Percentiles rank a stretch among this genome's conserved stretches.
Conservation (phyloP, 2,329 filamentous ascomycete species). For the Cytospora leucostoma region DNA sequence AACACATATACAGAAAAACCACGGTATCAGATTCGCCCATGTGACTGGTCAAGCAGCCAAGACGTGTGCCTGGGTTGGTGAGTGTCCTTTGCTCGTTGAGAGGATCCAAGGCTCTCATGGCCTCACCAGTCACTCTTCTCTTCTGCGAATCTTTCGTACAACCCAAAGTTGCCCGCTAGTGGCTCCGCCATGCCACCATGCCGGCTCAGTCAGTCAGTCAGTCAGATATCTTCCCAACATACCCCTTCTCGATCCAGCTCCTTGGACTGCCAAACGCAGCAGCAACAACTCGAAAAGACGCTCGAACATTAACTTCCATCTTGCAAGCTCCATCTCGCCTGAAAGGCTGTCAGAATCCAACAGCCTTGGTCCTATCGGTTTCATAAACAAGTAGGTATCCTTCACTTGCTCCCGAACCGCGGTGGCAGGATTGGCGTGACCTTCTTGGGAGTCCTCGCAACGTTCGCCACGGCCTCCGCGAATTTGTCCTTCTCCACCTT, state of each 20-base stretch:
- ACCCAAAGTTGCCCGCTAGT: neutral
- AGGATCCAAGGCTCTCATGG: neutral
- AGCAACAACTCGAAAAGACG: neutral
- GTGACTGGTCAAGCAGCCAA: neutral
- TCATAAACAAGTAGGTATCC: neutral
- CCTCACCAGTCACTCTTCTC: neutral
- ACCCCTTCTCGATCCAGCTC: neutral
- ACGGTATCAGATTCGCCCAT: neutral
- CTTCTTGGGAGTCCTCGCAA: constrained; percentile 7
- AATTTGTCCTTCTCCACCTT: neutral
- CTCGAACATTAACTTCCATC: neutral
- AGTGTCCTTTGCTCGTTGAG: neutral
- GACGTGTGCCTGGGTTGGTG: neutral
- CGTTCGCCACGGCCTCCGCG: constrained; percentile 1
- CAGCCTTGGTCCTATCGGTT: too few relatives aligned
- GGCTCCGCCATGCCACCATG: neutral
- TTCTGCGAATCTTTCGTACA: neutral
- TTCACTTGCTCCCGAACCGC: constrained; percentile 5
- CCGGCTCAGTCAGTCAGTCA: neutral
- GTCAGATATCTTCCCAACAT: neutral
- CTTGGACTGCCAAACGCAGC: neutral
- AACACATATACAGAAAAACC: neutral
- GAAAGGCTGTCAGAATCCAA: neutral
- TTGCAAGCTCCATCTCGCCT: neutral
- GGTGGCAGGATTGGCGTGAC: constrained; percentile 20